phyloP scores from a whole-genome alignment of 257 asterid species.

The Rauvolfia tetraphylla region DNA sequence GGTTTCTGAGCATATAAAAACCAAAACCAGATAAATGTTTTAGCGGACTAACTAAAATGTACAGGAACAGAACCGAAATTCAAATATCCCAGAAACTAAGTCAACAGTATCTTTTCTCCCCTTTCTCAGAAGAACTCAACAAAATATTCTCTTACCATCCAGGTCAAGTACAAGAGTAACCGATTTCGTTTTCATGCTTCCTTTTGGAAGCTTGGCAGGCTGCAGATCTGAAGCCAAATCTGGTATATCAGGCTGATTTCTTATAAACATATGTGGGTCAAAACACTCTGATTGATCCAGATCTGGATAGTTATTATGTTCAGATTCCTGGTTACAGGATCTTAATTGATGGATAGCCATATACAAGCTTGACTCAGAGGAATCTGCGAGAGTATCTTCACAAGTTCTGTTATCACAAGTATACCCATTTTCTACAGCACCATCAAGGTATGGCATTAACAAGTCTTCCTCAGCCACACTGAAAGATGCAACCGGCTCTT shows the following conservation, averaged over 20 bases:
- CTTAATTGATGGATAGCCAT: constrained; percentile 64
- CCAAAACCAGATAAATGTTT: not conserved
- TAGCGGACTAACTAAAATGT: not conserved
- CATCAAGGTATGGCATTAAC: constrained; percentile 62
- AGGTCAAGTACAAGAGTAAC: constrained; percentile 84
- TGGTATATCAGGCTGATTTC: constrained; percentile 58
- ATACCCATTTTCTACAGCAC: constrained; percentile 41
- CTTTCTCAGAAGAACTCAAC: no score
- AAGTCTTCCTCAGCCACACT: constrained; percentile 57
- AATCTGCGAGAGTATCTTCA: constrained; percentile 33
- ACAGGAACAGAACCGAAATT: not conserved
- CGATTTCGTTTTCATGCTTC: constrained; percentile 39
- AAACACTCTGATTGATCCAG: constrained; percentile 65
- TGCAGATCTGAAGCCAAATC: constrained; percentile 37
- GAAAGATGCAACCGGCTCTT: constrained; percentile 56
- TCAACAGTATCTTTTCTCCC: not conserved
- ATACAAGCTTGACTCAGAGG: constrained; percentile 65
- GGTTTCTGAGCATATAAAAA: constrained; percentile 61
- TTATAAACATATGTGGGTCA: constrained; percentile 84
- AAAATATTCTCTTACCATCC: constrained; percentile 60
- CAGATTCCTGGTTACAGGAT: constrained; percentile 53
- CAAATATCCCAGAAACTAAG: not conserved
- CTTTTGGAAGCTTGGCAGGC: constrained; percentile 41
- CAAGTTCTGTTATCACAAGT: constrained; percentile 38
- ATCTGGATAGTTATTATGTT: constrained; percentile 37